These are phyloP conservation scores for Pyricularia sp. DNA, from an alignment of 2,329 filamentous ascomycete genomes.

Conservation along the genomic window DNA sequence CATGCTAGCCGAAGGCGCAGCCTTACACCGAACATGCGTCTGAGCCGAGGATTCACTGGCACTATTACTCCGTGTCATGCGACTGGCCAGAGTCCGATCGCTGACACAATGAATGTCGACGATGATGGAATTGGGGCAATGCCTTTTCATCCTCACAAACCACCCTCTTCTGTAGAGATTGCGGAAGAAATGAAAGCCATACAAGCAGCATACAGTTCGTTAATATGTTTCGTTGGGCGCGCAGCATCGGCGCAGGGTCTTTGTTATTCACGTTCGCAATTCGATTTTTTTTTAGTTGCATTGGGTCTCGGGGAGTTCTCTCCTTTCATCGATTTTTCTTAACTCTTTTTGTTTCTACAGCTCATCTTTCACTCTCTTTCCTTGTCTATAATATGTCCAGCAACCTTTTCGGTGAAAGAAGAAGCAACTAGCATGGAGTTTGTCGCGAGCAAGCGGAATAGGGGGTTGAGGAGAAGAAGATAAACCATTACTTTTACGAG, in stretches of 20 bases:
- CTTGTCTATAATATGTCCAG: constrained; percentile 2
- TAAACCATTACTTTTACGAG: background rate
- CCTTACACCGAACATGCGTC: background rate
- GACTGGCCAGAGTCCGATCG: background rate
- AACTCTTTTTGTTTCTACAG: background rate
- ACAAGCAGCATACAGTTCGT: background rate
- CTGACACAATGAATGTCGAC: background rate
- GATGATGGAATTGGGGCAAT: background rate
- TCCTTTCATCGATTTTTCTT: background rate
- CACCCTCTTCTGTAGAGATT: background rate
- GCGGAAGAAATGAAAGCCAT: background rate
- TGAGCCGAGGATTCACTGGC: background rate
- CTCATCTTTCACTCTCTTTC: background rate
- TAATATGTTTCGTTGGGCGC: constrained; percentile 1
- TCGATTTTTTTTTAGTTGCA: background rate
- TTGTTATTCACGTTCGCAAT: background rate
- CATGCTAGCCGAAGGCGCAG: background rate
- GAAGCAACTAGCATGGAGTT: background rate
- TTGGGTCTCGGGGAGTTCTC: background rate
- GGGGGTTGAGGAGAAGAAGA: background rate
- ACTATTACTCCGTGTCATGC: background rate
- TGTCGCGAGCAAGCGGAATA: background rate
- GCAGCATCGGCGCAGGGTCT: background rate
- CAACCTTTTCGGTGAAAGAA: background rate
- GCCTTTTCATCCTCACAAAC: background rate